Evolutionary conservation across 192 early-diverging fungal genomes (phyloP).

Genomic region (Coemansia sp.): DNA sequence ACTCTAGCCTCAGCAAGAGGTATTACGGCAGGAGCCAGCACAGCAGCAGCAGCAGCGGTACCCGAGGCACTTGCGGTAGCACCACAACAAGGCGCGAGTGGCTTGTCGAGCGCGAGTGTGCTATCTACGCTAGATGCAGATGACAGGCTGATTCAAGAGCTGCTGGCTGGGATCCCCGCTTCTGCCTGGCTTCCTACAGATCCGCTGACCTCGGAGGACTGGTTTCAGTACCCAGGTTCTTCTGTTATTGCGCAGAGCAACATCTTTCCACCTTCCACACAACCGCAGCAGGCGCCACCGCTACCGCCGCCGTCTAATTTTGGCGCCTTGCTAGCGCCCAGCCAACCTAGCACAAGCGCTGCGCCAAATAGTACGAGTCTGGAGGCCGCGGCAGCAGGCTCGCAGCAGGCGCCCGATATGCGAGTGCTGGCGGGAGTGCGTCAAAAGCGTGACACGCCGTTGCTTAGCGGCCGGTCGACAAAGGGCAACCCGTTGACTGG

Average conservation of each 20-base stretch:
- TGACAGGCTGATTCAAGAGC: constrained; percentile 42
- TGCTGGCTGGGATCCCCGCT: constrained; percentile 44
- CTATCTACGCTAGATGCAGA: constrained; percentile 23
- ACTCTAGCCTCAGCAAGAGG: neutral
- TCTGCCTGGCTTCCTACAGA: constrained; percentile 44
- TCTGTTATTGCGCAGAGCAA: constrained; percentile 34
- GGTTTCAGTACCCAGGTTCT: constrained; percentile 38
- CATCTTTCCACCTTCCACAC: neutral
- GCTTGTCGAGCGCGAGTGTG: neutral
- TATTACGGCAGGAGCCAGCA: neutral
- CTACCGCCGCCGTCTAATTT: neutral
- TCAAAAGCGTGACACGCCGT: constrained; percentile 17
- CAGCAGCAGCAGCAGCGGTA: neutral
- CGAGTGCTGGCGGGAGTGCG: constrained; percentile 23
- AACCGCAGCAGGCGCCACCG: neutral
- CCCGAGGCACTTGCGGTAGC: neutral
- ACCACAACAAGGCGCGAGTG: neutral
- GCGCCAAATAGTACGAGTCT: neutral
- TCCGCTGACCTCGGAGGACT: constrained; percentile 47
- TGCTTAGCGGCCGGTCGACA: constrained; percentile 11
- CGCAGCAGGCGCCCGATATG: constrained; percentile 15
- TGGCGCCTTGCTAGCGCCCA: neutral
- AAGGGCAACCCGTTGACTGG: constrained; percentile 32
- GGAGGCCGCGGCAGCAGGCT: neutral
- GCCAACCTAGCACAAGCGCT: neutral